Conservation (phyloP, 768 basidiomycete species). For the Phaeotremella skinneri region DNA sequence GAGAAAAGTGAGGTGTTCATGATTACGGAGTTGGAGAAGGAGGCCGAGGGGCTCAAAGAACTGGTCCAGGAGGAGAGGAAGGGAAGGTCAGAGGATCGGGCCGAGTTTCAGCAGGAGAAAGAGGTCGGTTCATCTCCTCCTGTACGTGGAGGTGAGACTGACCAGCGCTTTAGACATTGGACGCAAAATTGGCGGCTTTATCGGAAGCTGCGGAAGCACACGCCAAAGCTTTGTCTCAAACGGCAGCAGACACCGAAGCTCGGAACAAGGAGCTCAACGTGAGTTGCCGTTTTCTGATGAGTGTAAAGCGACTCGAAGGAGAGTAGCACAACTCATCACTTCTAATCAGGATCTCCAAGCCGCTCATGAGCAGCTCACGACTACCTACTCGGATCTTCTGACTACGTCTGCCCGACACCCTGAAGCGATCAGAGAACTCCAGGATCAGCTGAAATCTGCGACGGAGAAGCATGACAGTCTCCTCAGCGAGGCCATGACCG, state of each 20-base stretch:
- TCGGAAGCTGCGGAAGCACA: background rate
- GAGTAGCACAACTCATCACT: too few relatives aligned
- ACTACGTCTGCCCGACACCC: constrained; percentile 13
- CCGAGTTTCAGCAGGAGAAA: constrained; percentile 9
- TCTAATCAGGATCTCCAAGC: constrained; percentile 8
- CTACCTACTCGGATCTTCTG: constrained; percentile 16
- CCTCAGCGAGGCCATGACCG: background rate
- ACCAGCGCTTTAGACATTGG: background rate
- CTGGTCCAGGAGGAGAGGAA: constrained; percentile 5
- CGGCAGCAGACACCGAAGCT: constrained; percentile 4
- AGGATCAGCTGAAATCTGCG: constrained; percentile 13
- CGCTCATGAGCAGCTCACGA: constrained; percentile 20
- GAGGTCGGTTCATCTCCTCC: constrained; percentile 12
- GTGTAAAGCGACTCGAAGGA: too few relatives aligned
- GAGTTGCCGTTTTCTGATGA: background rate
- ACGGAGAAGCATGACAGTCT: constrained; percentile 16
- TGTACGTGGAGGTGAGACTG: background rate
- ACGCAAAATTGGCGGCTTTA: background rate
- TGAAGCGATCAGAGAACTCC: constrained; percentile 12
- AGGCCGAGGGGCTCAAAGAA: constrained; percentile 9
- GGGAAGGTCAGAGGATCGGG: constrained; percentile 3
- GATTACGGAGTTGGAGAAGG: constrained; percentile 10
- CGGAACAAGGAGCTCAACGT: constrained; percentile 11
- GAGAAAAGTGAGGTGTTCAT: constrained; percentile 1
- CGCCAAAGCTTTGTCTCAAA: constrained; percentile 4